Evolutionary conservation across 768 basidiomycete genomes (phyloP).

Genomic region (Rubroboletus pulcherrimus): DNA sequence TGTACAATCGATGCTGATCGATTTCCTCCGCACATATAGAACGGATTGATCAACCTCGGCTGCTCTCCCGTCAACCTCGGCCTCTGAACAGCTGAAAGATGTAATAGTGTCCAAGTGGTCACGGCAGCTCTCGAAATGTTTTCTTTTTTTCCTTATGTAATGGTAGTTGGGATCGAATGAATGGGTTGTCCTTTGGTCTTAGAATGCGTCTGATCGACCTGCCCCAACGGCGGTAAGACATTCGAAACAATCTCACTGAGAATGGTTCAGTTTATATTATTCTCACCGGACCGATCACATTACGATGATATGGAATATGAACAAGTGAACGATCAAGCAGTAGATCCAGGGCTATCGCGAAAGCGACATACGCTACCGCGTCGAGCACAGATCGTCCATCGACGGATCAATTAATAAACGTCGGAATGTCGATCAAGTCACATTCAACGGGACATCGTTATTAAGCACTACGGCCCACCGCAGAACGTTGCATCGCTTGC

Average conservation of each 20-base stretch:
- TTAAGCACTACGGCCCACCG: too few species aligned
- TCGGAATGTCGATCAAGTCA: neutral
- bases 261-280: neutral
- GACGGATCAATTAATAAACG: neutral
- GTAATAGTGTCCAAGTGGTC: too few species aligned
- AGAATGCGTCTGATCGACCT: too few species aligned
- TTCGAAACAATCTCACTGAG: neutral
- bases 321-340: neutral
- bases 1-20: neutral
- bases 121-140: too few species aligned
- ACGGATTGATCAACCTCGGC: conserved; percentile 8
- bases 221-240: neutral
- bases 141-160: too few species aligned
- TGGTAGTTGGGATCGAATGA: too few species aligned
- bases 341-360: neutral
- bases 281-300: neutral
- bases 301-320: neutral
- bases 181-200: too few species aligned
- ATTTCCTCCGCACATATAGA: neutral
- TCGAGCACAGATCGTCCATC: neutral
- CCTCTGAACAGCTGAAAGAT: neutral
- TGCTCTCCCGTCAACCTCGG: conserved; percentile 7
- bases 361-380: neutral
- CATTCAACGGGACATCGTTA: too few species aligned
- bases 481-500: too few species aligned